Conservation (phyloP, 345 rosid species). For the Hypericum perforatum region DNA sequence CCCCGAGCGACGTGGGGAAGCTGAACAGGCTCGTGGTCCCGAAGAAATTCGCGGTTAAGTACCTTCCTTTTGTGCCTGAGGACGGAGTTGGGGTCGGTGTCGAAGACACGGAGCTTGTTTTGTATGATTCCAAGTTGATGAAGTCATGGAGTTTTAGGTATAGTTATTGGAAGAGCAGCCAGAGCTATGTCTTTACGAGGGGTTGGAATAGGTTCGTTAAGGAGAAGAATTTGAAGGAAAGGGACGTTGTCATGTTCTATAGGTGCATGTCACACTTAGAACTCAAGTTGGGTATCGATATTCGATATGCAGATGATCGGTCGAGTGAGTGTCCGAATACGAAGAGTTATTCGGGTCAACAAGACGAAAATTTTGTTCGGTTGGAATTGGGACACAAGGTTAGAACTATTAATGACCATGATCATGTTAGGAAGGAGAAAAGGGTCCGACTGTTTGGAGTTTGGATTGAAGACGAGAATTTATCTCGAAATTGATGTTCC, state of each 20-base stretch:
- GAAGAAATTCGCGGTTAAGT: constrained; percentile 18
- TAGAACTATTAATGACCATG: not conserved
- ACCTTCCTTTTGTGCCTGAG: constrained; percentile 12
- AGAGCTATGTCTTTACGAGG: constrained; percentile 23
- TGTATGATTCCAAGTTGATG: constrained; percentile 15
- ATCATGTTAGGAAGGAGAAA: not conserved
- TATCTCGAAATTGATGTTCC: too few relatives aligned
- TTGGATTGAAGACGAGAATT: not conserved
- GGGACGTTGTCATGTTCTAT: constrained; percentile 14
- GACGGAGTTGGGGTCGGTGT: not conserved
- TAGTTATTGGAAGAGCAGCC: constrained; percentile 24
- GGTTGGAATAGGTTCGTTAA: constrained; percentile 26
- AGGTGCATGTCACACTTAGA: not conserved
- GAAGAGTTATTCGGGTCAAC: not conserved
- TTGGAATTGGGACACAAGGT: not conserved
- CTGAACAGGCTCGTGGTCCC: constrained; percentile 24
- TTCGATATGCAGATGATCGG: not conserved
- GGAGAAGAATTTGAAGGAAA: constrained; percentile 19
- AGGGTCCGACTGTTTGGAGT: not conserved
- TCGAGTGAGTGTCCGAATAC: not conserved
- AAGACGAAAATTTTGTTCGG: too few relatives aligned
- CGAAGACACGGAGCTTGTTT: constrained; percentile 16
- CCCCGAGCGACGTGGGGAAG: constrained; percentile 27
- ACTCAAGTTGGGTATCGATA: not conserved
- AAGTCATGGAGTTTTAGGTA: constrained; percentile 24